phyloP scores from a whole-genome alignment of 78 protist genomes.

The Monosiga brevicollis region DNA sequence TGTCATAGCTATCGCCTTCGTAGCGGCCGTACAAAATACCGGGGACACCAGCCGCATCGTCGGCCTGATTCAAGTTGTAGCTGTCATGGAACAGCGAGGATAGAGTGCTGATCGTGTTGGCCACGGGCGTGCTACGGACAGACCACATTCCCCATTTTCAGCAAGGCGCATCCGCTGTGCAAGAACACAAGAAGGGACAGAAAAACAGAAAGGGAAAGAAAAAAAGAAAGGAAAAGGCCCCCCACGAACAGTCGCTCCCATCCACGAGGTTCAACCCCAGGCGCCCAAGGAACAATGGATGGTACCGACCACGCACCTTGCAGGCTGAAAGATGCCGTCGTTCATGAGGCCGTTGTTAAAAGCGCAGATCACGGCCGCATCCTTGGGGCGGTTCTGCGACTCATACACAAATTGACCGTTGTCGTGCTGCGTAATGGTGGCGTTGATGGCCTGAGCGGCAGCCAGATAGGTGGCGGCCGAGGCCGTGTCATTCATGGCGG shows the following conservation, averaged over 20 bases:
- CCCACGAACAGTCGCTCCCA: too few relatives aligned
- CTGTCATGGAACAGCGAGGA: not conserved
- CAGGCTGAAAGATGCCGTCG: not conserved
- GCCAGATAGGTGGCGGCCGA: not conserved
- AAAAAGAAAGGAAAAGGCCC: too few relatives aligned
- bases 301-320: too few relatives aligned
- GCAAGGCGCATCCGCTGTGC: too few relatives aligned
- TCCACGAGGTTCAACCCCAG: too few relatives aligned
- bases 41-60: not conserved
- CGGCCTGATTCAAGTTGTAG: not conserved
- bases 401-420: conserved; percentile 7
- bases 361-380: conserved; percentile 5
- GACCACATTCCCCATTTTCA: too few relatives aligned
- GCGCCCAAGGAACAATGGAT: too few relatives aligned
- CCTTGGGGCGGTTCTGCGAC: not conserved
- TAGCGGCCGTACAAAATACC: conserved; percentile 11
- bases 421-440: not conserved
- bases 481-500: not conserved
- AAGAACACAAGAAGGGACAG: too few relatives aligned
- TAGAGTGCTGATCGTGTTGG: not conserved
- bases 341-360: not conserved
- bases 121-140: not conserved
- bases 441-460: not conserved
- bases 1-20: not conserved
- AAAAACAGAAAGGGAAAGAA: too few relatives aligned